Base-by-base conservation (phyloP, 768 basidiomycete species). In the Rickenella mellea region DNA sequence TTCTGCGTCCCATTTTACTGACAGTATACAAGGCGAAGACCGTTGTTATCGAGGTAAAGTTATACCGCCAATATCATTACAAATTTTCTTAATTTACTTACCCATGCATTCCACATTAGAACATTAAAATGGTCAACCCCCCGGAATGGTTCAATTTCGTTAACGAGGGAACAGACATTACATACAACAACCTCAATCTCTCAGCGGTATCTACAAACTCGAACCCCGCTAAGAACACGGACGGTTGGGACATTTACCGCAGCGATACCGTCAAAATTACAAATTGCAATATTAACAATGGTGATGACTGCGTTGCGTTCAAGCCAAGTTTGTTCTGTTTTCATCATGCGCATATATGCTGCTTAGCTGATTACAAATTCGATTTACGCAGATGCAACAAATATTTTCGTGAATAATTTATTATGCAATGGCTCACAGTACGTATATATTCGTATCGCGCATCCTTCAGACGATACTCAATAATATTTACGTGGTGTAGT, bases 211-310 rank as follows among this genome's bases (percentile, higher is more conserved):
- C 74, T 4, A 71, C 64, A 11, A 70, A 69, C 6, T 61, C 57
- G 7, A 57, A 70, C 44, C 47, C 42, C 0, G 64, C 72, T 2
- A 55, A 60, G 21, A 77, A 78, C 47, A 76, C 74, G 6, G 78
- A 80, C 50, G 79, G 78, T 3, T 78, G 77, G 77, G 72, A 80
- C 49, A 70, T 75, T 27, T 79, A 78, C 54, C 68, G 75, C 25
- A 73, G 71, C 48, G 69, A 75, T 48, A 62, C 55, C 41, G 68
- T 78, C 24, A 54, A 58, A 1, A 70, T 78, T 30, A 49, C 56
- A 38, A 67, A 78, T 46, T 74, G 73, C 1, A 59, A 66, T 28
- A 73, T 76, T 39, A 66, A 65, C 35, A 76, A 75, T 40, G 72
- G 68, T 2, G 75, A 78, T 44, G 76, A 77, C 49, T 78, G 74